A percentile compares a stretch with the other conserved stretches of the same genome.
Evolutionary conservation across 179 eudicot species (phyloP).

Genomic region (Vitellaria paradoxa): DNA sequence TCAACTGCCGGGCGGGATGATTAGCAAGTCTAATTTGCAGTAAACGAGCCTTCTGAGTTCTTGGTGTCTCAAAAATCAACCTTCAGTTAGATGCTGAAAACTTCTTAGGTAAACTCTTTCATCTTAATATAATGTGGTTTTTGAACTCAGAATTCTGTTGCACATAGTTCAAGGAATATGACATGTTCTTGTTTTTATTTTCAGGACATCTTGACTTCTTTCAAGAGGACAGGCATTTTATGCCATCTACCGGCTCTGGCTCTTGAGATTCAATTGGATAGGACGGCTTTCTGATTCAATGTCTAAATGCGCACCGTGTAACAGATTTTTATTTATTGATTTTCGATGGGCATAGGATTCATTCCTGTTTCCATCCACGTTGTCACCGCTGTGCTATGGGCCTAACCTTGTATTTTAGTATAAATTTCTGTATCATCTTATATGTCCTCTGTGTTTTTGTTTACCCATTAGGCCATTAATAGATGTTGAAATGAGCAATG

Average conservation of each 20-base stretch:
- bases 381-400: not conserved
- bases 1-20: slow-evolving; percentile 42
- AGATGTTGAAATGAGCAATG: not conserved
- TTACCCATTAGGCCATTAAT: not conserved
- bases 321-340: not conserved
- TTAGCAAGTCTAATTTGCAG: slow-evolving; percentile 58
- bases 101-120: not conserved
- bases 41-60: slow-evolving; percentile 66
- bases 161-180: not conserved
- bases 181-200: not conserved
- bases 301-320: not conserved
- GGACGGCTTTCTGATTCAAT: not conserved
- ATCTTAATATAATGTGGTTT: not conserved
- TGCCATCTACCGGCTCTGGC: not conserved
- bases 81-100: slow-evolving; percentile 40
- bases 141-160: not conserved
- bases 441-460: not conserved
- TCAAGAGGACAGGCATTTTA: not conserved
- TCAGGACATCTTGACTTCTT: slow-evolving; percentile 2
- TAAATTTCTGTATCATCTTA: not conserved
- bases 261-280: not conserved
- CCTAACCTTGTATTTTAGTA: not conserved
- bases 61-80: slow-evolving; percentile 62
- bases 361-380: not conserved
- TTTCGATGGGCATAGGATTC: not conserved